Conservation (phyloP, 2,329 filamentous ascomycete species). For the Arthrobotrys iridis region DNA sequence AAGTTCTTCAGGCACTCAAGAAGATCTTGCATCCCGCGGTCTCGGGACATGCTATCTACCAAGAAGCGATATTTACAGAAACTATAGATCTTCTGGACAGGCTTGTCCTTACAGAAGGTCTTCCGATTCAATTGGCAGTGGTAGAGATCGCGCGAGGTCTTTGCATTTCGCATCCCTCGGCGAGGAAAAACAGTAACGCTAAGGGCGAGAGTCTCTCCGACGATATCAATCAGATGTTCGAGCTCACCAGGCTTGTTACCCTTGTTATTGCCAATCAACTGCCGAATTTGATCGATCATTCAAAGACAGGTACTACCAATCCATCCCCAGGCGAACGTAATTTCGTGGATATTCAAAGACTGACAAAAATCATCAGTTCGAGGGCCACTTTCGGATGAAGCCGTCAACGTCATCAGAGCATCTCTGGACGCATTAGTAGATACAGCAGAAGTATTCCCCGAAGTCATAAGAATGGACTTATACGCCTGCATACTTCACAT, state of each 20-base stretch:
- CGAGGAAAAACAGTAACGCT: constrained; percentile 72
- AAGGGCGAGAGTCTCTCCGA: constrained; percentile 86
- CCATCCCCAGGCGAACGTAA: too few species aligned
- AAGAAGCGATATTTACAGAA: constrained; percentile 94
- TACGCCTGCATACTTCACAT: constrained; percentile 98
- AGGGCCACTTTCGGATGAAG: constrained; percentile 86
- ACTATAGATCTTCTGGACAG: constrained; percentile 96
- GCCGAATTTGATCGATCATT: constrained; percentile 73
- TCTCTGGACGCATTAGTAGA: constrained; percentile 90
- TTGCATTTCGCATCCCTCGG: constrained; percentile 90
- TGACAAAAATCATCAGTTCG: constrained; percentile 65
- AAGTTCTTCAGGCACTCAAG: constrained; percentile 88
- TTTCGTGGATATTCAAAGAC: neutral
- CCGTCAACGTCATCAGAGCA: constrained; percentile 79
- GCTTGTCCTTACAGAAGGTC: constrained; percentile 87
- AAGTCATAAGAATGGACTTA: constrained; percentile 94
- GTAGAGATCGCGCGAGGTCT: constrained; percentile 92
- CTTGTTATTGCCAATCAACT: constrained; percentile 87
- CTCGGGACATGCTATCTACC: constrained; percentile 94
- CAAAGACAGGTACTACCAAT: constrained; percentile 56
- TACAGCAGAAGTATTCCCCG: constrained; percentile 92
- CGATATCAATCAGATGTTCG: constrained; percentile 97
- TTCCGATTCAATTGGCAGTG: constrained; percentile 89
- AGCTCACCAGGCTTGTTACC: constrained; percentile 94
- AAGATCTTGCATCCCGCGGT: constrained; percentile 95